Base-by-base conservation (phyloP, 75 land plant genomes). In the Larix kaempferi region DNA sequence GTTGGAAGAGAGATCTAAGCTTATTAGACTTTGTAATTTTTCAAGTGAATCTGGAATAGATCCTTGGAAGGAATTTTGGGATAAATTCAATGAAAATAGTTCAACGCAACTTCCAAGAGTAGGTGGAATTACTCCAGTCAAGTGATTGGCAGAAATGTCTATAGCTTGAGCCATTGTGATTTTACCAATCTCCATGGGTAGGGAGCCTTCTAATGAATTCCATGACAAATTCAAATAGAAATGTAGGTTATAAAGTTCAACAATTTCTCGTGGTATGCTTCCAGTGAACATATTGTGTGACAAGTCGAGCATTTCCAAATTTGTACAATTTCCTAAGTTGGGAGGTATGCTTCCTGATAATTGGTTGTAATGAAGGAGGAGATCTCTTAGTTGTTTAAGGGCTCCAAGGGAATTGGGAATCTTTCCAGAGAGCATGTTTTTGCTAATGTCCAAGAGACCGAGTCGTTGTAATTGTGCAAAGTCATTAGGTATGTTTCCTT, bases 401-500 rank as follows among this genome's bases (percentile, higher is more conserved):
- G 75, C 74, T 21, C 78, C 80, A 44, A 86, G 57, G 3, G 75
- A 65, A 59, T 57, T 6, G 39, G 88, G 86, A 21, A 86, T 84
- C 25, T 14, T 11, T 22, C 86, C 86, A 8, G 75, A 62, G 23
- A 84, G 73, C 19, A 41, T 27, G 77, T 83, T 83, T 72, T 41
- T 55, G 65, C 73, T 75, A 41, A 80, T 10, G 52, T 75, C 72
- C 17, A 81, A 56, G 21, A 57, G n/a, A 2, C 21, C 57, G 13
- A 89, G 79, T n/a, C 73, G 52, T 54, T 80, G 84, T 13, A 82
- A 76, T n/a, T 82, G 78, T 59, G 87, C 91, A 61, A 89, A 76
- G 59, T 80, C 81, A 74, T 74, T 58, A 23, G 89, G 95, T 22
- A 92, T 78, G 33, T 27, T 21, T 27, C 94, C 94, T 37, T 54